Percentiles rank a stretch among this genome's conserved stretches.
Evolutionary conservation across 2,329 filamentous ascomycete genomes (phyloP).

Genomic region (Hymenoscyphus scutula): DNA sequence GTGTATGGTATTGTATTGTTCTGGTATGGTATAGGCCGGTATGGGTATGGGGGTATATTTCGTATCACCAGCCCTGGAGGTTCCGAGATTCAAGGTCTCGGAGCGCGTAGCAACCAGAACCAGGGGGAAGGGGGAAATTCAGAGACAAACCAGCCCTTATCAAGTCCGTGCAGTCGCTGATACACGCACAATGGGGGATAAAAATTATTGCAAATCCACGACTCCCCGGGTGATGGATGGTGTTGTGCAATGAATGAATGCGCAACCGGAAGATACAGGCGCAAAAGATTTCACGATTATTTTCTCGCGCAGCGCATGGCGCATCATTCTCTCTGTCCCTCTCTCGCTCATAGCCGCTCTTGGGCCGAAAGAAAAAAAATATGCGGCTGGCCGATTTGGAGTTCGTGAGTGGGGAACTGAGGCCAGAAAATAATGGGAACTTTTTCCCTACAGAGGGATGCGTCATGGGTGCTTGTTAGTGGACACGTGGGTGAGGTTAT

Average conservation of each 20-base stretch:
- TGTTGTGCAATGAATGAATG: neutral
- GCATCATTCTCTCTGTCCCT: neutral
- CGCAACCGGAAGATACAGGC: neutral
- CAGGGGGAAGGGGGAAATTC: too few species aligned
- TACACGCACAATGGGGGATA: neutral
- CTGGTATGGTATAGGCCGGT: neutral
- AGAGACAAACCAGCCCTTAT: neutral
- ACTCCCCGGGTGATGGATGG: neutral
- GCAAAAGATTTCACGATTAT: neutral
- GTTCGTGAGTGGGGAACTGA: neutral
- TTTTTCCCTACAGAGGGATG: neutral
- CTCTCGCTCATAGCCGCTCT: neutral
- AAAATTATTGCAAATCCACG: neutral
- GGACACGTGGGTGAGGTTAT: too few species aligned
- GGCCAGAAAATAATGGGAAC: neutral
- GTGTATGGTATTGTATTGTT: too few species aligned
- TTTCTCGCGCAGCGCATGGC: neutral
- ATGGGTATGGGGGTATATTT: neutral
- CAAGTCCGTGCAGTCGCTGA: slow-evolving; percentile 1
- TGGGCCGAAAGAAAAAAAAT: neutral
- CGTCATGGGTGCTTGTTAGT: too few species aligned
- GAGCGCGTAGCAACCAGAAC: slow-evolving; percentile 1
- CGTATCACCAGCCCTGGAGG: neutral
- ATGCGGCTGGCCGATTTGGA: neutral
- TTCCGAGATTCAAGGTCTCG: neutral